Evolutionary conservation across 345 rosid species (phyloP).

Genomic region (Corchorus olitorius): DNA sequence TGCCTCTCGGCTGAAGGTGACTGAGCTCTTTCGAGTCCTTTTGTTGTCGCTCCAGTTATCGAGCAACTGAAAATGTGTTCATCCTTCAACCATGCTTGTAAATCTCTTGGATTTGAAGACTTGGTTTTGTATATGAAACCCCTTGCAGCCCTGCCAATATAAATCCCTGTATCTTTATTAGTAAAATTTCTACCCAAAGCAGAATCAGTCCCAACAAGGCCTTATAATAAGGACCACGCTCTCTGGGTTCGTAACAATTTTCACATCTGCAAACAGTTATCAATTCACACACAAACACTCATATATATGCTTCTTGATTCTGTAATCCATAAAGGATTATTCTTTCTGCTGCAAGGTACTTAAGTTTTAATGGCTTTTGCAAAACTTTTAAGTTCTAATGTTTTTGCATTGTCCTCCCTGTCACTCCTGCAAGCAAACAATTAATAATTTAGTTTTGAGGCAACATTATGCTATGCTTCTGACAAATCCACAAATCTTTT

Average conservation of each 20-base stretch:
- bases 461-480: background rate
- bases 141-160: background rate
- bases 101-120: background rate
- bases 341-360: background rate
- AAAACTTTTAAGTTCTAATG: background rate
- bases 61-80: background rate
- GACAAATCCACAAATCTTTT: slow-evolving; percentile 13
- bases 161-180: background rate
- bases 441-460: background rate
- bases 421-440: background rate
- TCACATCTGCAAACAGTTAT: too few relatives aligned
- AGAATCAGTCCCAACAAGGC: background rate
- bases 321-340: background rate
- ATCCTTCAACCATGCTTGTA: background rate
- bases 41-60: background rate
- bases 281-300: background rate
- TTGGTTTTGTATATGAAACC: background rate
- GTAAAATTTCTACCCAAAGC: background rate
- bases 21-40: background rate
- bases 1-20: background rate
- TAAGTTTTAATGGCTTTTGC: background rate
- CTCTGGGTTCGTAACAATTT: background rate
- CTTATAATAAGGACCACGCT: background rate
- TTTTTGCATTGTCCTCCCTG: background rate
- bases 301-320: background rate